Base-by-base conservation (phyloP, 2,329 filamentous ascomycete species). In the Diaporthe capsici region DNA sequence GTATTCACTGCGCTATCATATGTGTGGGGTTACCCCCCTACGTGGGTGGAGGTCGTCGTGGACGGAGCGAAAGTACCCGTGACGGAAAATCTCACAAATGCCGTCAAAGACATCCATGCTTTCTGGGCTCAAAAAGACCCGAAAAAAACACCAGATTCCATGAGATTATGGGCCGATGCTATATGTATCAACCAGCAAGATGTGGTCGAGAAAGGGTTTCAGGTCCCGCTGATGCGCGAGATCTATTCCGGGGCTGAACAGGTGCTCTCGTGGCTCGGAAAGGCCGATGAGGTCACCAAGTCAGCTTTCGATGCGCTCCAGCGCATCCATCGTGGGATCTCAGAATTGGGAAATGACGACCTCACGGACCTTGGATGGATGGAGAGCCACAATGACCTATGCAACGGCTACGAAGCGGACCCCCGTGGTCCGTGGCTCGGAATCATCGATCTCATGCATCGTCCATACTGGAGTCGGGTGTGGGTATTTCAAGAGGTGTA, bases 1-100 rank as follows among this genome's bases (percentile, higher is more conserved):
- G 25, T 17, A 8, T 55, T 55, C 15, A 55, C 51, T 28, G 51
- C 51, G n/a, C 51, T 55, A 5, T 55, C 51, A 0, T 55, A 55
- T 17, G 25, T 55, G 25, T 55, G 51, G 51, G 51, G 51, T 4
- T 55, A 28, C 51, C 51, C 51, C 3, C 51, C 51, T 4, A 28
- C 51, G 12, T 55, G 51, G 51, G 25, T 25, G 13, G 51, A 55
- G 0, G 51, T 55, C 51, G 8, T 17, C 25, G 51, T 55, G 7
- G 51, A 28, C 51, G 51, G 51, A 15, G 51, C 13, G 12, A 55
- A 8, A 28, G 25, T 55, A 28, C 25, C n/a, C 25, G 51, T 55
- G 51, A 55, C 51, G 51, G 51, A 55, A 55, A 55, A 55, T 28
- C 51, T 55, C 51, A 28, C 51, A 55, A 28, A 55, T 55, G 51